Base-by-base conservation (phyloP, 1,139 yeast species). In the Meyerozyma elateridarum region DNA sequence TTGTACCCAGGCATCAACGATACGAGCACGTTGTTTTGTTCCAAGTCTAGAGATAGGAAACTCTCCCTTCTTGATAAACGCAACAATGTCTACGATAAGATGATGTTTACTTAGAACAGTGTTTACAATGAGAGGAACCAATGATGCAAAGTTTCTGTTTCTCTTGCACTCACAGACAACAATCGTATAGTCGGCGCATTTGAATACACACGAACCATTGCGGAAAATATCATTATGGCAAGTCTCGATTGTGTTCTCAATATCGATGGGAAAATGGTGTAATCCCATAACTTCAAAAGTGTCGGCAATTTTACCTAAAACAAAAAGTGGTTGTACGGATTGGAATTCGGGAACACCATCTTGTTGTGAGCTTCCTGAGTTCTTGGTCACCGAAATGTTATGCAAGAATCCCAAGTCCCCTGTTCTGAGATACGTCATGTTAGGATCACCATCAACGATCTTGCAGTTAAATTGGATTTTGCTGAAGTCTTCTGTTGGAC, bases 361-460 rank as follows among this genome's bases (percentile, higher is more conserved):
- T 3, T 61, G 59, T 4, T 71, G 73, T 14, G 61, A 57, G 7
- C 49, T 47, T 26, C 70, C 70, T 6, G 61, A 51, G 32, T 63
- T 73, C 41, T 65, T 64, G n/a, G 72, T 60, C 15, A 68, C 58
- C 6, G 71, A 59, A 7, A 85, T 77, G 20, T 79, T 82, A 50
- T 88, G 95, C 38, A 91, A 66, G 52, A 91, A 91, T 0, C 99
- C 99, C 26, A 91, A 64, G 50, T 91, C 96, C 1, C 97, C 98
- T 0, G 98, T 91, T 44, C 98, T 70, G 38, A 85, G 64, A 53
- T 85, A 93, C 4, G 71, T 64, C 31, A 79, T 61, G 2, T 74
- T 73, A 0, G 73, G 66, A 46, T 82, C 79, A 19, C 87, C 91
- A 27, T 74, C 82, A 1, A 46, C 58, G 15, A 84, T 70, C 33